Conservation (phyloP, 2,329 filamentous ascomycete species). For the Aureobasidium sp. region DNA sequence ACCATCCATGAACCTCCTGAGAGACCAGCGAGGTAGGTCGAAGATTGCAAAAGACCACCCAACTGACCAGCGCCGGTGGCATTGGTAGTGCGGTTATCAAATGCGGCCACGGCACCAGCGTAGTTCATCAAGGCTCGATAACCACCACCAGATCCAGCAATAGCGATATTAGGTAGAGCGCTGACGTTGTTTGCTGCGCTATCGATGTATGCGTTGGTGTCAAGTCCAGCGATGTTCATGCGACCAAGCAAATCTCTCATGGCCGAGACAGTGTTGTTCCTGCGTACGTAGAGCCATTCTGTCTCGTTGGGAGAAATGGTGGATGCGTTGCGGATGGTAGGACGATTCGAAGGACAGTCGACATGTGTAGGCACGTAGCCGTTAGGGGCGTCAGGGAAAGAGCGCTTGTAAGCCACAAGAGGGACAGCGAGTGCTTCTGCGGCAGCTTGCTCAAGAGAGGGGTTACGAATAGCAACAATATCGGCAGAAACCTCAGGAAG, state of each 20-base stretch:
- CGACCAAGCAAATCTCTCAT: conserved; percentile 67
- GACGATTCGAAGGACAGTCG: conserved; percentile 62
- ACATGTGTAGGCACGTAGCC: conserved; percentile 65
- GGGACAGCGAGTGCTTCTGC: conserved; percentile 16
- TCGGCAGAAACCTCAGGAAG: background rate
- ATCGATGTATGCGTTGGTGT: conserved; percentile 67
- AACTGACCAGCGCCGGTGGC: conserved; percentile 60
- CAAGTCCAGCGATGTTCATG: conserved; percentile 69
- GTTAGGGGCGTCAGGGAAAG: conserved; percentile 51
- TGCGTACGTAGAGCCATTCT: conserved; percentile 64
- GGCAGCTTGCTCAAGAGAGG: conserved; percentile 10
- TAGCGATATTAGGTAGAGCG: conserved; percentile 60
- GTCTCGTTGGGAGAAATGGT: conserved; percentile 62
- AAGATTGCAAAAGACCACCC: conserved; percentile 70
- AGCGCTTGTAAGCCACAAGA: conserved; percentile 20
- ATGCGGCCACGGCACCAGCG: conserved; percentile 70
- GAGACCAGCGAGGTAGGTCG: conserved; percentile 74
- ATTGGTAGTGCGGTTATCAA: conserved; percentile 63
- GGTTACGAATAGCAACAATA: conserved; percentile 15
- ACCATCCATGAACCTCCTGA: conserved; percentile 82
- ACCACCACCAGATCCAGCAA: conserved; percentile 76
- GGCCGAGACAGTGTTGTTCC: conserved; percentile 66
- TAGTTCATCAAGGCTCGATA: conserved; percentile 83
- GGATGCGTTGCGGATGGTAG: conserved; percentile 58
- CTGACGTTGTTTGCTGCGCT: conserved; percentile 48